Conservation (phyloP, 352 stramenopile species). For the Thraustotheca clavata region DNA sequence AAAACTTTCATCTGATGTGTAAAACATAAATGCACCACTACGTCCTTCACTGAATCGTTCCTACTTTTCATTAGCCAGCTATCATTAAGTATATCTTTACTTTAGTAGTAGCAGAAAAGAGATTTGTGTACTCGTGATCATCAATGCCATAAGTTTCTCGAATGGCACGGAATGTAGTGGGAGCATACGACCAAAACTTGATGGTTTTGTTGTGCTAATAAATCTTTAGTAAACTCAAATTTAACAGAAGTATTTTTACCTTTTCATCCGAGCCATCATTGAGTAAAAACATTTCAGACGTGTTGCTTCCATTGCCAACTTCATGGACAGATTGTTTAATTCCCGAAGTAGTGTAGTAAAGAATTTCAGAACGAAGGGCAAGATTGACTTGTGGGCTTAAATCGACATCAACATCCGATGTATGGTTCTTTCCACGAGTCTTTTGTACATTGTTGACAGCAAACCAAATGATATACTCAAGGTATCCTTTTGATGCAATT, state of each 20-base stretch:
- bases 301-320: slow-evolving; percentile 60
- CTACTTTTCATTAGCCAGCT: slow-evolving; percentile 4
- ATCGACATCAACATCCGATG: slow-evolving; percentile 74
- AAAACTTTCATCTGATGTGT: slow-evolving; percentile 76
- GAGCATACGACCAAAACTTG: slow-evolving; percentile 85
- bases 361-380: slow-evolving; percentile 78
- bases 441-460: slow-evolving; percentile 83
- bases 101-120: slow-evolving; percentile 83
- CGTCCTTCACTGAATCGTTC: slow-evolving; percentile 83
- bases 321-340: slow-evolving; percentile 81
- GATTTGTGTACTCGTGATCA: slow-evolving; percentile 70
- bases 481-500: slow-evolving; percentile 73
- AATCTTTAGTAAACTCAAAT: background rate
- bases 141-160: slow-evolving; percentile 72
- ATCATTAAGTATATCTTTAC: slow-evolving; percentile 21
- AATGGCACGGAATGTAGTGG: slow-evolving; percentile 78
- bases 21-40: slow-evolving; percentile 90
- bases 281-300: slow-evolving; percentile 22
- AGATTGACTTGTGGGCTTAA: slow-evolving; percentile 83
- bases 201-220: slow-evolving; percentile 53
- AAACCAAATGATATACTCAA: slow-evolving; percentile 88
- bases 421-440: slow-evolving; percentile 42
- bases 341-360: slow-evolving; percentile 86
- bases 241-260: slow-evolving; percentile 25
- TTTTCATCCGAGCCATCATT: slow-evolving; percentile 33